These are phyloP conservation scores for Leccinum barrowsii DNA, from an alignment of 768 basidiomycete species.

Conservation along the genomic window DNA sequence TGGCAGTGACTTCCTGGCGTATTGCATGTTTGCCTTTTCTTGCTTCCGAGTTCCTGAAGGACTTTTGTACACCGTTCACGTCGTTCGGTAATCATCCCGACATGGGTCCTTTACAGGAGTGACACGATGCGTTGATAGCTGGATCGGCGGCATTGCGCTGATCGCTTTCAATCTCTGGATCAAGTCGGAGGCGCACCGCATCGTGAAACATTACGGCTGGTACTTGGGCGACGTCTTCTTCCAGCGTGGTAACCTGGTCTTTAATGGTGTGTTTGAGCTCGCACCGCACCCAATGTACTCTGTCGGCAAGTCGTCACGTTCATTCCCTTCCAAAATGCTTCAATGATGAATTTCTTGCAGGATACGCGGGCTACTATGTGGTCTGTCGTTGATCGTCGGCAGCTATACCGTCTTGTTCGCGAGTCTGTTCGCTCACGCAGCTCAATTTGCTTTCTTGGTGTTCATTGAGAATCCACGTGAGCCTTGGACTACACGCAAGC, in stretches of 20 bases:
- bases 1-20: conserved; percentile 86
- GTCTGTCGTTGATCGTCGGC: conserved; percentile 85
- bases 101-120: neutral
- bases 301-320: conserved; percentile 45
- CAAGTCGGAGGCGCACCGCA: conserved; percentile 94
- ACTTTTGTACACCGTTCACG: conserved; percentile 70
- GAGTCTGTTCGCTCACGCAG: conserved; percentile 90
- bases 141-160: conserved; percentile 80
- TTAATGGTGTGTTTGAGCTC: conserved; percentile 96
- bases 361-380: conserved; percentile 95
- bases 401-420: conserved; percentile 90
- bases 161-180: conserved; percentile 98
- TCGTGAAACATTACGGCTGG: conserved; percentile 98
- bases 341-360: conserved; percentile 63
- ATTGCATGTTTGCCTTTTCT: conserved; percentile 92
- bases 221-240: conserved; percentile 95
- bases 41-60: conserved; percentile 84
- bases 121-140: conserved; percentile 42
- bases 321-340: neutral
- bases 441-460: conserved; percentile 93
- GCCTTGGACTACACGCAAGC: conserved; percentile 33
- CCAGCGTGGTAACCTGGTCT: conserved; percentile 86
- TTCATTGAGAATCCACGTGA: conserved; percentile 96
- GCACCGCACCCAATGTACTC: conserved; percentile 97
- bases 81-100: conserved; percentile 53